Base-by-base conservation (phyloP, 2,329 filamentous ascomycete species). In the Fusarium sp. region DNA sequence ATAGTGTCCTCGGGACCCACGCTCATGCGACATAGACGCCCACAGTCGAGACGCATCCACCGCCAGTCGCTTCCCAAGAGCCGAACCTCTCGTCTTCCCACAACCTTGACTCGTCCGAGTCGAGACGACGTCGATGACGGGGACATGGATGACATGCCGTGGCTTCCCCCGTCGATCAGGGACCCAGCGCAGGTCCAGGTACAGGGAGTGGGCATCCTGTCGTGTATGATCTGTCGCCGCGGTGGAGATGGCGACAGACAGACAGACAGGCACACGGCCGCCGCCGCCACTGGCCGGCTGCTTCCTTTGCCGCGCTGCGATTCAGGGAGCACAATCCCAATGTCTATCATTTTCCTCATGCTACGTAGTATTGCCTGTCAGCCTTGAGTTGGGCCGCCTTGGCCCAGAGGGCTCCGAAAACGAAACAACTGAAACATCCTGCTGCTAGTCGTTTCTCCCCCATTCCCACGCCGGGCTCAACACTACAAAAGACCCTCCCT, bases 21-120 rank as follows among this genome's bases (percentile, higher is more conserved):
- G 61, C 65, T 68, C 68, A 71, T 71, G 68, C 55, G 68, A 71
- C 68, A 56, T 71, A 71, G 64, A 69, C 68, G 68, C 68, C 68
- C 68, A 71, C 55, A 70, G 64, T 65, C 68, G 68, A 71, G 68
- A 71, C 68, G 64, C 68, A 65, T 53, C 68, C 59, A 71, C 63
- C 47, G 31, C 68, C 68, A 71, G 68, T 71, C 68, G 60, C 68
- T 62, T 65, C 37, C 9, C 51, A 57, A 54, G 59, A 60, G 31
- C 34, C 40, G 51, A 15, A 9, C 39, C 16, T 50, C 46, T 60
- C 37, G 34, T 11, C 30, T 51, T 51, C 47, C 30, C 44, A 15
- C 48, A 28, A 51, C 37, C 65, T 58, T 62, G 55, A 62, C 52
- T 55, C 52, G 51, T 23, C 28, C 60, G 61, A 44, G 55, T 66